Base-by-base conservation (phyloP, 2,329 filamentous ascomycete genomes). In the Sporothrix mexicana region DNA sequence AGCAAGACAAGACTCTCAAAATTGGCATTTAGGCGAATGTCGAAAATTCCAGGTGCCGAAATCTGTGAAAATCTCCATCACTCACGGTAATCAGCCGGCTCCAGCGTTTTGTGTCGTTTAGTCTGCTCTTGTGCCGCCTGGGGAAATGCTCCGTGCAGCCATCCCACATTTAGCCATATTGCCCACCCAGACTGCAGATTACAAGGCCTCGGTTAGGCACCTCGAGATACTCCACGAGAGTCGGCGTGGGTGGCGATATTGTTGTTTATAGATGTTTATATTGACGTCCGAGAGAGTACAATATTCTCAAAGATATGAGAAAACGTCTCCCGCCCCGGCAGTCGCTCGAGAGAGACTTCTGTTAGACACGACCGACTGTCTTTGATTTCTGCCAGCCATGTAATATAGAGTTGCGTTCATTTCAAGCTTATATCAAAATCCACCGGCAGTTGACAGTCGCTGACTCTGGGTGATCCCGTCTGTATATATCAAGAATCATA, bases 91-190 rank as follows among this genome's bases (percentile, higher is more conserved):
- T 43, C 36, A 62, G 30, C 30, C 59, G 51, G 51, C 51, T 53
- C 51, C 51, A 53, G 51, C 0, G 9, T 53, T 51, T 53, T 23
- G 51, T 9, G n/a, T 23, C n/a, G 20, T 12, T 20, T 20, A 53
- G 9, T 20, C 12, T n/a, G 10, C 51, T 20, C 7, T 36, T 5
- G 30, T 43, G 17, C 20, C 30, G 30, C 59, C 30, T 20, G 59
- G 59, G 30, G 30, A 62, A 62, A 62, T 20, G 15, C 17, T 62
- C 59, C 59, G 59, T 62, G 36, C 17, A 43, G 30, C 3, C 30
- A 17, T 62, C 59, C 30, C 30, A 36, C 15, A 12, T 43, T 62
- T 62, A 62, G 17, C 59, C 59, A 62, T 41, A 62, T 62, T 62
- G 57, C 0, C 25, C 8, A 6, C 57, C 30, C 30, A 41, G 30